phyloP scores from a whole-genome alignment of 169 alveolate species.

The Nephromyces sp. region DNA sequence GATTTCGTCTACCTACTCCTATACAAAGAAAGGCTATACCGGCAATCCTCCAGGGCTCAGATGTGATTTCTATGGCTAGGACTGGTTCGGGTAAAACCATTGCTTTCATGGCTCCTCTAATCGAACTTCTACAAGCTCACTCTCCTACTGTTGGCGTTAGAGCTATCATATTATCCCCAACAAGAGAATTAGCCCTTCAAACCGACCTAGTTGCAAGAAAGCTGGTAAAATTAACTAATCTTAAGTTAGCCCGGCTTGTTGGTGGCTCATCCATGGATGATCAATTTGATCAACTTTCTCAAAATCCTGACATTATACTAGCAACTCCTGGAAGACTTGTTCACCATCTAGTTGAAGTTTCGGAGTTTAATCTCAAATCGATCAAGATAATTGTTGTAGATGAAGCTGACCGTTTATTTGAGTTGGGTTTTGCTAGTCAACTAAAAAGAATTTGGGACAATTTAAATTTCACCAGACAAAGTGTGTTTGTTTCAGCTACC shows the following conservation, averaged over 20 bases:
- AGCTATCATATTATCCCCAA: conserved; percentile 78
- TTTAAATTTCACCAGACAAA: conserved; percentile 63
- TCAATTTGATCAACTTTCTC: conserved; percentile 80
- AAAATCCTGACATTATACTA: conserved; percentile 67
- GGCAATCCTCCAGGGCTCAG: conserved; percentile 70
- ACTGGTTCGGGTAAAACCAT: conserved; percentile 90
- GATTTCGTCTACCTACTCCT: conserved; percentile 78
- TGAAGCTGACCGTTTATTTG: conserved; percentile 88
- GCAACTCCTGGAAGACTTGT: conserved; percentile 41
- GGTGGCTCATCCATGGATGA: conserved; percentile 85
- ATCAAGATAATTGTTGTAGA: conserved; percentile 76
- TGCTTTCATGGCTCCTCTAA: conserved; percentile 77
- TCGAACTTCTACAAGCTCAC: conserved; percentile 40
- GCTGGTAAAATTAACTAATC: conserved; percentile 48
- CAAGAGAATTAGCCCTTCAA: conserved; percentile 82
- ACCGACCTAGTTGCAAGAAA: conserved; percentile 41
- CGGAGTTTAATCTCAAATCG: conserved; percentile 56
- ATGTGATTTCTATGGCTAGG: conserved; percentile 74
- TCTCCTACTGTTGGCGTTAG: conserved; percentile 77
- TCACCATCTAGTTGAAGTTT: conserved; percentile 74
- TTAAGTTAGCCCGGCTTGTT: conserved; percentile 65
- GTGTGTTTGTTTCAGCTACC: conserved; percentile 82
- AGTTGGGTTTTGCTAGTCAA: conserved; percentile 81
- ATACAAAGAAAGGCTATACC: conserved; percentile 84
- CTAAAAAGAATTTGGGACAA: conserved; percentile 63